Conservation (phyloP, 2,329 filamentous ascomycete genomes). For the Aspergillus chevalieri region DNA sequence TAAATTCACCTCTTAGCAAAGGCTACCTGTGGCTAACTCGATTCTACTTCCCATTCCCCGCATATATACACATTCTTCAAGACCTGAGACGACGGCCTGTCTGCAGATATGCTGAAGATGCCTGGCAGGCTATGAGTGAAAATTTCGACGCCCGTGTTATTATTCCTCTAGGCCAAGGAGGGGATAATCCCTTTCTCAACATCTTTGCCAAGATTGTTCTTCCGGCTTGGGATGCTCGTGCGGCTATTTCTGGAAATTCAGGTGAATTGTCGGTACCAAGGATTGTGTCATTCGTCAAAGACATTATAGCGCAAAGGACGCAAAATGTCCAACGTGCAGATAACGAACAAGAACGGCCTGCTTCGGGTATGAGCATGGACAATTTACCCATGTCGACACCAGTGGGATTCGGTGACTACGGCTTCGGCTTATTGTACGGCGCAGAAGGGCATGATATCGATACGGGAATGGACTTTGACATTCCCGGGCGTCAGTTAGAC, state of each 20-base stretch:
- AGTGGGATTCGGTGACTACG: conserved; percentile 1
- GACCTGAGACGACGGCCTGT: conserved; percentile 36
- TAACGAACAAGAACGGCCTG: not conserved
- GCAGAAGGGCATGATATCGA: not conserved
- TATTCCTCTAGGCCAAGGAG: conserved; percentile 3
- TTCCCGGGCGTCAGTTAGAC: not conserved
- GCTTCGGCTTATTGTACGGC: not conserved
- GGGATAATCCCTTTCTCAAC: conserved; percentile 17
- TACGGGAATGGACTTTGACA: not conserved
- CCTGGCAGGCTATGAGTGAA: conserved; percentile 43
- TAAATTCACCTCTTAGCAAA: conserved; percentile 36
- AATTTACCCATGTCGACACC: conserved; percentile 1
- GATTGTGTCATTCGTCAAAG: conserved; percentile 26
- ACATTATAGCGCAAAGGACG: conserved; percentile 11
- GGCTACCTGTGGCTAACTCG: conserved; percentile 39
- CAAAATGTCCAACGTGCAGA: not conserved
- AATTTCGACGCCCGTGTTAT: conserved; percentile 37
- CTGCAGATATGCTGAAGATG: conserved; percentile 24
- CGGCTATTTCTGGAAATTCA: conserved; percentile 10
- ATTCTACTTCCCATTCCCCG: conserved; percentile 45
- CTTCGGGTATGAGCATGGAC: not conserved
- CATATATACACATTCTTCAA: conserved; percentile 43
- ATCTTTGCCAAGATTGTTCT: conserved; percentile 35
- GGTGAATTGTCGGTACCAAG: conserved; percentile 16
- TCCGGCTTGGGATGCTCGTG: conserved; percentile 35